phyloP scores from a whole-genome alignment of 768 basidiomycete species.

The Rhizopogon roseolus region DNA sequence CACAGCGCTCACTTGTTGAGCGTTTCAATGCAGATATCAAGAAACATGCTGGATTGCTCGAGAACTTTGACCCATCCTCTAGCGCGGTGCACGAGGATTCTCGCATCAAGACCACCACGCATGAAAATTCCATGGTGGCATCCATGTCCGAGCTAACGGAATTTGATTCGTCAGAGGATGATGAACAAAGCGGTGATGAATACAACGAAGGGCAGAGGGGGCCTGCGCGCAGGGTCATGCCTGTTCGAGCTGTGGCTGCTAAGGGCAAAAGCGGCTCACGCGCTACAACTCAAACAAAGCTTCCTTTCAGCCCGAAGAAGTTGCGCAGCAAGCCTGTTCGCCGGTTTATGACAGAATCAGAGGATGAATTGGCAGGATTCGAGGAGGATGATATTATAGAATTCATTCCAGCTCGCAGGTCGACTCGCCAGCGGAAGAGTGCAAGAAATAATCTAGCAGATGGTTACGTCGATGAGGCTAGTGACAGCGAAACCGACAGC shows the following conservation, averaged over 20 bases:
- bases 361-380: constrained; percentile 35
- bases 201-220: neutral
- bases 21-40: constrained; percentile 34
- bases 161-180: constrained; percentile 29
- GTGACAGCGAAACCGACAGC: constrained; percentile 26
- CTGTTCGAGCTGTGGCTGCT: constrained; percentile 9
- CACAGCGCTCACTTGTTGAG: neutral
- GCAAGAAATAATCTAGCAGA: constrained; percentile 33
- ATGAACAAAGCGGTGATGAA: constrained; percentile 11
- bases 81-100: constrained; percentile 50
- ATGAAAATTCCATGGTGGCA: constrained; percentile 1
- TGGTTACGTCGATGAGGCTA: constrained; percentile 11
- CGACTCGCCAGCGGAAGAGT: constrained; percentile 41
- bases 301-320: constrained; percentile 70
- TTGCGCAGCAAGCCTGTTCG: constrained; percentile 32
- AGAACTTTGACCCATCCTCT: constrained; percentile 58
- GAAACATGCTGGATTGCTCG: constrained; percentile 38
- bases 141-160: constrained; percentile 23
- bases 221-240: neutral
- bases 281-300: constrained; percentile 20
- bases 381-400: constrained; percentile 24
- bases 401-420: constrained; percentile 33
- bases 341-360: constrained; percentile 33
- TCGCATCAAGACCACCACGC: constrained; percentile 36
- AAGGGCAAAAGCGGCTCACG: constrained; percentile 1